phyloP scores from a whole-genome alignment of 345 rosid genomes.

The Eucalyptus paniculata region DNA sequence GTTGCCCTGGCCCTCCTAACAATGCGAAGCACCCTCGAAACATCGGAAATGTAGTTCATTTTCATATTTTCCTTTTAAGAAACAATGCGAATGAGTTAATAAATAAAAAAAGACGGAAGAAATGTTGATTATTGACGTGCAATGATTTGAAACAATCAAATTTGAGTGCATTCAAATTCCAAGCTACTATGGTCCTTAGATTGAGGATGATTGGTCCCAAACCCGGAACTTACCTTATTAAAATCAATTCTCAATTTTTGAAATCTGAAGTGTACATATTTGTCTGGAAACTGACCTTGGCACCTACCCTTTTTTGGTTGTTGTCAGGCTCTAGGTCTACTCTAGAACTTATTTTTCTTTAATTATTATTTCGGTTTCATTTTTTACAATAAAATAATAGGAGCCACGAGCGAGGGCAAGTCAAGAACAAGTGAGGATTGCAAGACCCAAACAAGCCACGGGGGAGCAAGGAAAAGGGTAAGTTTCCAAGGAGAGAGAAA shows the following conservation, averaged over 20 bases:
- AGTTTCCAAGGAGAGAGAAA: background rate
- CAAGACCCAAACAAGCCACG: background rate
- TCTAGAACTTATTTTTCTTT: background rate
- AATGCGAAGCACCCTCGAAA: background rate
- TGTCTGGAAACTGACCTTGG: background rate
- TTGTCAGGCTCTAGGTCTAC: background rate
- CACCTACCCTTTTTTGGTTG: background rate
- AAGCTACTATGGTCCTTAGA: background rate
- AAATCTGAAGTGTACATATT: background rate
- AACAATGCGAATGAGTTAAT: background rate
- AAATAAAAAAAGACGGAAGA: background rate
- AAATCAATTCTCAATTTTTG: too few species aligned
- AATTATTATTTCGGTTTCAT: accelerated
- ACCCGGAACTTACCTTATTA: background rate
- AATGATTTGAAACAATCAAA: background rate
- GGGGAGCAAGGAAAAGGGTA: background rate
- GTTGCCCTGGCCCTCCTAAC: background rate
- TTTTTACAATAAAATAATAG: too few species aligned
- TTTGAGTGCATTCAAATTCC: background rate
- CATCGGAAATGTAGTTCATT: background rate
- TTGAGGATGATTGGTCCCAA: background rate
- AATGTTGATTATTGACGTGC: background rate
- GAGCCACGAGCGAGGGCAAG: background rate
- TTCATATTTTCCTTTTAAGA: background rate
- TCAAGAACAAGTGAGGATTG: background rate